phyloP scores from a whole-genome alignment of 2,329 filamentous ascomycete species.

The Hypoxylon sp. region DNA sequence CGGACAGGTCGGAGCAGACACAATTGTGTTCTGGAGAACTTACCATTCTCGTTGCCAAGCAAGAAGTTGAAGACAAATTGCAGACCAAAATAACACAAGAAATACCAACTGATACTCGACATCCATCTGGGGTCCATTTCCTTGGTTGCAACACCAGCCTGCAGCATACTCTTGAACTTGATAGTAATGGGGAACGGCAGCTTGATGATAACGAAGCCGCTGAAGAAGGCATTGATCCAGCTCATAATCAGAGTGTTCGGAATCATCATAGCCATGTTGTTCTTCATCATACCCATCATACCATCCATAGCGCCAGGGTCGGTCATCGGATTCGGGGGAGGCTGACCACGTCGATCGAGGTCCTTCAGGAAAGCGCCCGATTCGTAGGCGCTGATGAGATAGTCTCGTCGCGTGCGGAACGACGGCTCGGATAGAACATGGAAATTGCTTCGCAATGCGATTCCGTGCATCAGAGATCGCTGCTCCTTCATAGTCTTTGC shows the following conservation, averaged over 20 bases:
- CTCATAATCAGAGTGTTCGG: slow-evolving; percentile 99
- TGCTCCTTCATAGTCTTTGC: slow-evolving; percentile 86
- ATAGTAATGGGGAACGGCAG: slow-evolving; percentile 96
- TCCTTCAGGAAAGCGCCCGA: slow-evolving; percentile 91
- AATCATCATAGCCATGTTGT: slow-evolving; percentile 99
- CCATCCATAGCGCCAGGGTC: slow-evolving; percentile 98
- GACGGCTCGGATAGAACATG: slow-evolving; percentile 82
- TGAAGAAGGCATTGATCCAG: slow-evolving; percentile 99
- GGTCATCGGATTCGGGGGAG: slow-evolving; percentile 92
- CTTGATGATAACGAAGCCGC: slow-evolving; percentile 98
- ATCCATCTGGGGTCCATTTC: slow-evolving; percentile 99
- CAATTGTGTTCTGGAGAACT: slow-evolving; percentile 56
- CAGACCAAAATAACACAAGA: slow-evolving; percentile 95
- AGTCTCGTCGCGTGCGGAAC: slow-evolving; percentile 85
- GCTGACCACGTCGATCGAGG: slow-evolving; percentile 86
- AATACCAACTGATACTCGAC: slow-evolving; percentile 98
- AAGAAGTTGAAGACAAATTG: slow-evolving; percentile 98
- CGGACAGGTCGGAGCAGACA: slow-evolving; percentile 30
- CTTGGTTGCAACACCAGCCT: slow-evolving; percentile 94
- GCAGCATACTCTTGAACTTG: slow-evolving; percentile 99
- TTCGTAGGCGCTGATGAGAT: slow-evolving; percentile 85
- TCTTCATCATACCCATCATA: slow-evolving; percentile 99
- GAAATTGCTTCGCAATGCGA: slow-evolving; percentile 87
- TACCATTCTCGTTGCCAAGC: slow-evolving; percentile 95
- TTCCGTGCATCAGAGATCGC: slow-evolving; percentile 84